phyloP scores from a whole-genome alignment of 805 yeast species.

The Nakazawaea ishiwadae region DNA sequence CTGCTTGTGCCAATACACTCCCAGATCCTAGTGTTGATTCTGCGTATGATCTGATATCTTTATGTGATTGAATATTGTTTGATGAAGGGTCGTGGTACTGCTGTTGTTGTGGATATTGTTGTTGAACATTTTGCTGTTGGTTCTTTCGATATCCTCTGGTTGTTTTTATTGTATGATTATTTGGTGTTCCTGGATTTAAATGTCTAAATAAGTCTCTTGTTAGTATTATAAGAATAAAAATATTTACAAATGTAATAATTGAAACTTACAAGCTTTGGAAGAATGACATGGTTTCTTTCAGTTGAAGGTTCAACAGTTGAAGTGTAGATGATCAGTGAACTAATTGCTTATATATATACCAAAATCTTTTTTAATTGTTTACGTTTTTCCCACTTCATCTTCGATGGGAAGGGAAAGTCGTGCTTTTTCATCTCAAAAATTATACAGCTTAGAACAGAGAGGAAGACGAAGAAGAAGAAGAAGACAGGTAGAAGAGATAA shows the following conservation, averaged over 20 bases:
- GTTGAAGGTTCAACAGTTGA: not conserved
- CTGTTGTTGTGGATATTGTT: conserved; percentile 15
- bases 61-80: conserved; percentile 38
- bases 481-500: conserved; percentile 6
- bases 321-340: not conserved
- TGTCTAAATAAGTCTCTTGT: conserved; percentile 1
- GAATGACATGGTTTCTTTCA: conserved; percentile 14
- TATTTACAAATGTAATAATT: no score
- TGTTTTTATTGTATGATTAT: conserved; percentile 30
- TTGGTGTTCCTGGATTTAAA: conserved; percentile 15
- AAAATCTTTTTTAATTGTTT: no score
- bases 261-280: conserved; percentile 16
- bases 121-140: conserved; percentile 16
- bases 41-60: conserved; percentile 80
- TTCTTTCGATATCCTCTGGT: conserved; percentile 28
- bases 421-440: not conserved
- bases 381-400: conserved; percentile 17
- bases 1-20: conserved; percentile 87
- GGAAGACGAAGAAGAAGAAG: not conserved
- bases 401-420: not conserved
- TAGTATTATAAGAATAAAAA: no score
- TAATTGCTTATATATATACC: no score
- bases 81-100: conserved; percentile 18
- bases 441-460: no score
- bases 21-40: conserved; percentile 95